phyloP scores from a whole-genome alignment of 345 rosid genomes.

The Isatis tinctoria region DNA sequence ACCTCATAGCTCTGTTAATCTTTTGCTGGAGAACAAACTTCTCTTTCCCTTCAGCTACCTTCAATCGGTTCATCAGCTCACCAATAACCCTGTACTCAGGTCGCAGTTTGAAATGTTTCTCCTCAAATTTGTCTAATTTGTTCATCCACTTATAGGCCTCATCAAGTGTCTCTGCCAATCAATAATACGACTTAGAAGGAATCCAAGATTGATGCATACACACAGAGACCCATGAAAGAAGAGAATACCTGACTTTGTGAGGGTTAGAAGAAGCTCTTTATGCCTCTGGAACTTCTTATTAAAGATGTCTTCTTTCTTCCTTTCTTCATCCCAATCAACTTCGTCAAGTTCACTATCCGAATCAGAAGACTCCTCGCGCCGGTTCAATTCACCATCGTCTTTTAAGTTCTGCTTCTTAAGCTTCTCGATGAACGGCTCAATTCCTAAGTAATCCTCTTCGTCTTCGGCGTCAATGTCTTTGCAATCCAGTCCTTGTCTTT shows the following conservation, averaged over 20 bases:
- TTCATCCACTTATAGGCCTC: constrained; percentile 77
- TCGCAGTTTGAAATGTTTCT: constrained; percentile 66
- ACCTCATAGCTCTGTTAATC: constrained; percentile 78
- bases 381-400: constrained; percentile 32
- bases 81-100: constrained; percentile 90
- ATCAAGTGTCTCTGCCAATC: constrained; percentile 60
- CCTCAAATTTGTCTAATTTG: constrained; percentile 73
- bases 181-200: neutral
- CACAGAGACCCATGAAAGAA: neutral
- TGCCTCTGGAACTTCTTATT: constrained; percentile 58
- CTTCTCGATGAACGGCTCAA: constrained; percentile 69
- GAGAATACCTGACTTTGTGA: constrained; percentile 47
- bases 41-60: constrained; percentile 84
- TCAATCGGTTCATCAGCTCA: constrained; percentile 75
- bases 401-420: constrained; percentile 60
- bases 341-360: constrained; percentile 73
- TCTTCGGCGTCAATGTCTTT: constrained; percentile 81
- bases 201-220: neutral
- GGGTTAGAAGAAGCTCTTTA: constrained; percentile 60
- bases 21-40: constrained; percentile 85
- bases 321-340: constrained; percentile 39
- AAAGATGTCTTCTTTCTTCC: constrained; percentile 36
- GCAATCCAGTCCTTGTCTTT: constrained; percentile 58
- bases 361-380: constrained; percentile 62
- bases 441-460: constrained; percentile 79